Base-by-base conservation (phyloP, 192 early-diverging fungal genomes). In the Coemansia furcata region DNA sequence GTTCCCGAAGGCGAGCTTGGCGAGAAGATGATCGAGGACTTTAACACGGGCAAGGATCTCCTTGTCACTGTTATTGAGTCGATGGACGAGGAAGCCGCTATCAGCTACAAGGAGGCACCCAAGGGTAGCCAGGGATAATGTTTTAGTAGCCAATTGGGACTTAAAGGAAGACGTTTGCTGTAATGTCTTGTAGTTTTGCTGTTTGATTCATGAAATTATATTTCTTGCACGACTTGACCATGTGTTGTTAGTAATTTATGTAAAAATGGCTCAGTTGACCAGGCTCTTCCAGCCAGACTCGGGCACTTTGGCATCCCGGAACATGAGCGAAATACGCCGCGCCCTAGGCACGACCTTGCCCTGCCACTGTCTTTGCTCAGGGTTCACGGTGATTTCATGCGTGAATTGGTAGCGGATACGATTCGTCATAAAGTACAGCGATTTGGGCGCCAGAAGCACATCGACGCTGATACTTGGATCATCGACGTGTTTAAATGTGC, bases 81-180 rank as follows among this genome's bases (percentile, higher is more conserved):
- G 65, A 97, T 98, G 95, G 95, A 93, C 72, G 93, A 95, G 78
- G 95, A 98, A 87, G 86, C 86, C 74, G 90, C 87, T 71, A 80
- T 97, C 76, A 65, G 87, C 68, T 87, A 69, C 86, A 98, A 94
- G 90, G 73, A 75, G 33, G 73, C 74, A 6, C 70, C 69, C 62
- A 67, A 49, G 66, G 15, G 15, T 6, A 47, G 30, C 9, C 29
- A 62, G 46, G 11, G 23, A 10, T 30, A 30, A 12, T 15, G 50
- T 26, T 14, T 19, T 47, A 21, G 6, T 7, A 26, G 23, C 49
- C 23, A 10, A 30, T 2, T 50, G 9, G 29, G 7, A 3, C 8
- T 11, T 26, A 19, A 42, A 15, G 7, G 37, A n/a, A 21, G 46
- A 19, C 21, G 3, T 15, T 30, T 54, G 15, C 50, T 9, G 17